These are phyloP conservation scores for Fusarium sp. DNA, from an alignment of 2,329 filamentous ascomycete genomes.

Conservation along the genomic window DNA sequence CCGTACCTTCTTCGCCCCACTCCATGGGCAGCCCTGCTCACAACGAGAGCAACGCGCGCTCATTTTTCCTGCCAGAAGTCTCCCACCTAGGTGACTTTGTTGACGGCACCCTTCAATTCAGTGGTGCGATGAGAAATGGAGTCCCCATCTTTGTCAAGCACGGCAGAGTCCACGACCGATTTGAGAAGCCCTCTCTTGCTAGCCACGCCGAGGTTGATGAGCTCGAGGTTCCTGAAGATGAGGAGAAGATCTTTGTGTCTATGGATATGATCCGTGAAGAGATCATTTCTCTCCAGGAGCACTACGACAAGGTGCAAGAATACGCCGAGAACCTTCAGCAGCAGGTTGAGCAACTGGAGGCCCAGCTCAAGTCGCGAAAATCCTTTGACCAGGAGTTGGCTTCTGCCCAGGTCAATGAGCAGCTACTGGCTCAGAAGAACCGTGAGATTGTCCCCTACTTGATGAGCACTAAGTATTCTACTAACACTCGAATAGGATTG, in stretches of 20 bases:
- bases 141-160: constrained; percentile 65
- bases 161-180: constrained; percentile 58
- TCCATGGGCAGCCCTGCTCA: constrained; percentile 47
- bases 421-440: constrained; percentile 61
- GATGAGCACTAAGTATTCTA: not conserved
- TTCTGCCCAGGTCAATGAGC: constrained; percentile 55
- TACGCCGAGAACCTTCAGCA: constrained; percentile 62
- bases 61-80: constrained; percentile 63
- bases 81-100: constrained; percentile 65
- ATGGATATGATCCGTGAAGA: constrained; percentile 69
- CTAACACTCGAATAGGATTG: constrained; percentile 54
- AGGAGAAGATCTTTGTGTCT: constrained; percentile 66
- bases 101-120: constrained; percentile 62
- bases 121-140: constrained; percentile 59
- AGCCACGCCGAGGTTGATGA: constrained; percentile 60
- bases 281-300: constrained; percentile 62
- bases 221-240: constrained; percentile 60
- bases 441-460: constrained; percentile 54
- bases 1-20: constrained; percentile 51
- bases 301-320: constrained; percentile 63
- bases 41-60: constrained; percentile 56
- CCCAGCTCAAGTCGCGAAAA: constrained; percentile 57
- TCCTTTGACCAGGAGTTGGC: constrained; percentile 52
- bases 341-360: constrained; percentile 60
- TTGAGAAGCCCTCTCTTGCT: constrained; percentile 45